Conservation (phyloP, 352 stramenopile genomes). For the Phytophthora gonapodyides region DNA sequence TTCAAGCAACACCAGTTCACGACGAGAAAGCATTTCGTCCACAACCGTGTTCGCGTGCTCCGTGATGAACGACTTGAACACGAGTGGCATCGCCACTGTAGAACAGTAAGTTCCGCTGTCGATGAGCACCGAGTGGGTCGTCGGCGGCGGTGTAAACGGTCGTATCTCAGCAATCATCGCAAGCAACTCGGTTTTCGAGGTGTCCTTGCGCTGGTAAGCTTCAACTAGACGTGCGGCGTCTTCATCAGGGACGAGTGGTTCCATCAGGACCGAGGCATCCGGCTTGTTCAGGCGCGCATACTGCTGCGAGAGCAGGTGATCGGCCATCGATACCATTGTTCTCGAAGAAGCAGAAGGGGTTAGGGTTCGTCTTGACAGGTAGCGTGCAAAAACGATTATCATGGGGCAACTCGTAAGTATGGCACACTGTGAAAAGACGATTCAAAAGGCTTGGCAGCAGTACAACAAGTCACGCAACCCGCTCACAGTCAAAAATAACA, state of each 20-base stretch:
- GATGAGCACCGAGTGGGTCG: background rate
- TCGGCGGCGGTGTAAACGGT: background rate
- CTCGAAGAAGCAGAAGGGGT: too few species aligned
- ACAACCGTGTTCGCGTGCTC: background rate
- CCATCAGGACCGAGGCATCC: background rate
- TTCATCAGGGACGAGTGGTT: constrained; percentile 3
- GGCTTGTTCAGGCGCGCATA: background rate
- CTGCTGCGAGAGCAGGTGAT: constrained; percentile 7
- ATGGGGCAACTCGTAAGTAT: too few species aligned
- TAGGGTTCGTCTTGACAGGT: too few species aligned
- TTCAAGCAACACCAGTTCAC: too few species aligned
- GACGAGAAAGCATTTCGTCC: background rate
- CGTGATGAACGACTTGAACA: background rate
- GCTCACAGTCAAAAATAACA: too few species aligned
- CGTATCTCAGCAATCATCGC: background rate
- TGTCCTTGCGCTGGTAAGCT: background rate
- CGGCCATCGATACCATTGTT: background rate
- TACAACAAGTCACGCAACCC: too few species aligned
- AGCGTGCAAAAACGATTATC: too few species aligned
- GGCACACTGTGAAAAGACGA: too few species aligned
- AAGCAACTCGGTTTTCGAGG: background rate
- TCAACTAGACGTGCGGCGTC: background rate
- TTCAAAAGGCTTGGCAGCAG: too few species aligned
- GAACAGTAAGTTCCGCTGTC: constrained; percentile 2
- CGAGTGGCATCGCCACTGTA: background rate